Evolutionary conservation across 306 rosid genomes (phyloP), one percentile per base, ranked within the genome.

Genomic region (Cucumis hystrix): DNA sequence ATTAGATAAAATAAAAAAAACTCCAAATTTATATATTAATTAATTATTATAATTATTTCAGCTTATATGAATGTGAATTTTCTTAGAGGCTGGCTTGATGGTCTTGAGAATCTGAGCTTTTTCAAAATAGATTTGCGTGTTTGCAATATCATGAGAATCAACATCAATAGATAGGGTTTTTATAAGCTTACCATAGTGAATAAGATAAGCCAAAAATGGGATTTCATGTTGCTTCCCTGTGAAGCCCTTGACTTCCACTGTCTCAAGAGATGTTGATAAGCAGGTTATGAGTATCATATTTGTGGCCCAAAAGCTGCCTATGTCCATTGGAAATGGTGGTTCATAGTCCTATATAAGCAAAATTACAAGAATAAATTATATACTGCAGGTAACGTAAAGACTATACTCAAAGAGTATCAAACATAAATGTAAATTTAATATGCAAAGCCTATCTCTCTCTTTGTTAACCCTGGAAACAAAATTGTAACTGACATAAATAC

Each of bases 171-270:
- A 35, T 13, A 81, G 60, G 15, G 18, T 15, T 65, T 77, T 35
- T 60, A 84, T 4, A 20, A 35, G 61, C 2, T 61, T 25, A 43
- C 70, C 83, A 45, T 37, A 11, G 21, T 3, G 21, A 2, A 81
- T 7, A 35, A 84, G 73, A 59, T 40, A 77, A 12, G 6, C 21
- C 63, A 84, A 58, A 16, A 85, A 41, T 25, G 11, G 10, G 18
- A 51, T 8, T 73, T 85, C 85, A 59, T 79, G 13, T 4, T 6
- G 28, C 6, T 23, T 60, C 5, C 85, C 85, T 37, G 23, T 73
- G 45, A 72, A 85, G 12, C 78, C 80, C 43, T 66, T 77, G 2
- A 74, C 41, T 10, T 79, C 85, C 54, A 82, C 80, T 21, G n/a
- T 66, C 23, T 60, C 74, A 4, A 85, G 78, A 6, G 40, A 64